Base-by-base conservation (phyloP, 495 filamentous ascomycete genomes). In the Aspergillus funiculosus region DNA sequence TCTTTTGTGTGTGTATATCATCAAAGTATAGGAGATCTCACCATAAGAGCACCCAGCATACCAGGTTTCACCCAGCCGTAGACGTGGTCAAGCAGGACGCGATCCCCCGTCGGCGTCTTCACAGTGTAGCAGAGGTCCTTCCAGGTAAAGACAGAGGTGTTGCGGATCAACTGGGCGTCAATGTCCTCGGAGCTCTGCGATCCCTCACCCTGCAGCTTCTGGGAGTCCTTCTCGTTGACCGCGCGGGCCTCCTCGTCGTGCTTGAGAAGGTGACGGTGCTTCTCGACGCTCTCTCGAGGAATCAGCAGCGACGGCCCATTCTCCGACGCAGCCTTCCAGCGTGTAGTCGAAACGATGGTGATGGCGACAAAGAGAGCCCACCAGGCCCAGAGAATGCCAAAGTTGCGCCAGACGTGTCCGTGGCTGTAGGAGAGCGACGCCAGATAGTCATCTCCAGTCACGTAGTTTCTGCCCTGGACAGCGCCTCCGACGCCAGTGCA, bases 41-140 rank as follows among this genome's bases (percentile, higher is more conserved):
- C 39, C 71, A 89, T 85, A 13, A 89, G 63, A 3, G 85, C 85
- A 7, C 80, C 78, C 51, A 89, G 67, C 53, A 79, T 74, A 41
- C 89, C 89, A 15, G 89, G 89, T 60, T 94, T 92, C 35, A 94
- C 86, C 85, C 85, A 95, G 25, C 89, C 89, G 51, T 86, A 82
- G 4, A 94, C 81, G 52, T 90, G 73, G 49, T 95, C 80, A 19
- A 95, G 69, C 6, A 89, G 63, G 19, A 62, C 39, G 7, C 63
- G 61, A 50, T 54, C 73, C 19, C 58, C 71, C 42, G 56, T 61
- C 39, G 48, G 70, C 2, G 63, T 64, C 19, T 66, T 65, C 25
- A 77, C 69, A 4, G 63, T 69, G 51, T 85, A 85, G 9, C 57
- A 64, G 11, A 82, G 63, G 45, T 82, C 68, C 47, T 75, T 75